Conservation (phyloP, 352 stramenopile genomes). For the Phytopythium helicoides region DNA sequence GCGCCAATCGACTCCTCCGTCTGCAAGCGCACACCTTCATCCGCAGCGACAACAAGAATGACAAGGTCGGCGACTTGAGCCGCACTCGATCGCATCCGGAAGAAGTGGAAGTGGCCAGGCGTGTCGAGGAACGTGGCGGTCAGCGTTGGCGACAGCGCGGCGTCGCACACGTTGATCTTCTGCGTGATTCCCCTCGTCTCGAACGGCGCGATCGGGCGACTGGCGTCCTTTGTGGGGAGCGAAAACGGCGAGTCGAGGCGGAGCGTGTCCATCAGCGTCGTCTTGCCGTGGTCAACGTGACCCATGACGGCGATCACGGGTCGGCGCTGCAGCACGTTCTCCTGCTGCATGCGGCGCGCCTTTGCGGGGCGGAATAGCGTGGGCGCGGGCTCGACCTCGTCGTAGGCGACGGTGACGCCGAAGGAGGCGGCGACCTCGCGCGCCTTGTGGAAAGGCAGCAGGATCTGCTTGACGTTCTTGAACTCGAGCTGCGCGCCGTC, state of each 20-base stretch:
- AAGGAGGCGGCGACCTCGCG: slow-evolving; percentile 53
- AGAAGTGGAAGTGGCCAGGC: slow-evolving; percentile 99
- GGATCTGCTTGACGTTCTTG: slow-evolving; percentile 73
- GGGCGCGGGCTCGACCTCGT: slow-evolving; percentile 60
- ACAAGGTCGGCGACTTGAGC: slow-evolving; percentile 98
- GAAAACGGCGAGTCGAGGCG: slow-evolving; percentile 31
- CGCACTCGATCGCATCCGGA: slow-evolving; percentile 96
- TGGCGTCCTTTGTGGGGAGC: slow-evolving; percentile 18
- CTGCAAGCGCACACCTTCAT: slow-evolving; percentile 98
- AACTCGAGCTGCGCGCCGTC: slow-evolving; percentile 57
- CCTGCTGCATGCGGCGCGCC: slow-evolving; percentile 35
- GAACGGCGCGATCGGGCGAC: slow-evolving; percentile 78
- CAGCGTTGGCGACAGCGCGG: slow-evolving; percentile 74
- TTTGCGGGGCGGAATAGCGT: slow-evolving; percentile 8
- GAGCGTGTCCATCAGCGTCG: slow-evolving; percentile 98
- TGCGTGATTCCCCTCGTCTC: slow-evolving; percentile 99
- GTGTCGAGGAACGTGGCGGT: slow-evolving; percentile 98
- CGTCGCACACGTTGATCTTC: slow-evolving; percentile 96
- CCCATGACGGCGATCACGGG: slow-evolving; percentile 99
- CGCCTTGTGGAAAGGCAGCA: slow-evolving; percentile 63
- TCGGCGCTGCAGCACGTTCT: slow-evolving; percentile 45
- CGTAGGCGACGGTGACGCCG: slow-evolving; percentile 38
- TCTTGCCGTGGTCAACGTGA: slow-evolving; percentile 99
- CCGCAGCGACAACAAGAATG: slow-evolving; percentile 95
- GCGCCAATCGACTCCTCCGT: slow-evolving; percentile 96